phyloP scores from a whole-genome alignment of 192 early-diverging fungal species.

The Gaertneriomyces sp. region DNA sequence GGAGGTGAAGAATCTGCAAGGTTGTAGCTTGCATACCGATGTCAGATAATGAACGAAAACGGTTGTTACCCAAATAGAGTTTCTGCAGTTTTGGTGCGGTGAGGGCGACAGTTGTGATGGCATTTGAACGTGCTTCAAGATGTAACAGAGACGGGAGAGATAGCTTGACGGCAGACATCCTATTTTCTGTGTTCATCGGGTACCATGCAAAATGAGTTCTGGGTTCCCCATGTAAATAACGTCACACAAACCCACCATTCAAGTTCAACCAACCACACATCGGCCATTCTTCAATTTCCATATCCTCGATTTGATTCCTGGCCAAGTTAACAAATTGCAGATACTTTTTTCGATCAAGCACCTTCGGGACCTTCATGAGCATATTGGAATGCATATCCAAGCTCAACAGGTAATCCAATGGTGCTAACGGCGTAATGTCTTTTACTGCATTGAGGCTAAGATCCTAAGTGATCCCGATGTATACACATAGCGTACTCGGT shows the following conservation, averaged over 20 bases:
- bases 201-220: slow-evolving; percentile 10
- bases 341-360: slow-evolving; percentile 46
- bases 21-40: slow-evolving; percentile 39
- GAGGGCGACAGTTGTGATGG: slow-evolving; percentile 29
- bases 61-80: slow-evolving; percentile 45
- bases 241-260: slow-evolving; percentile 36
- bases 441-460: slow-evolving; percentile 42
- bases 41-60: slow-evolving; percentile 5
- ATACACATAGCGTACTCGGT: too few relatives aligned
- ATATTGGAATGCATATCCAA: slow-evolving; percentile 44
- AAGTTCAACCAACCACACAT: slow-evolving; percentile 48
- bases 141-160: slow-evolving; percentile 43
- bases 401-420: slow-evolving; percentile 46
- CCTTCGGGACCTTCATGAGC: slow-evolving; percentile 35
- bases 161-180: slow-evolving; percentile 23
- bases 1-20: slow-evolving; percentile 47
- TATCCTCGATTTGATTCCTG: slow-evolving; percentile 39
- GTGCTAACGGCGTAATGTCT: slow-evolving; percentile 34
- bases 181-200: slow-evolving; percentile 38
- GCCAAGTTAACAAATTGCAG: slow-evolving; percentile 49
- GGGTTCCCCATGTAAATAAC: background rate
- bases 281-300: slow-evolving; percentile 38
- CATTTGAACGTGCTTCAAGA: slow-evolving; percentile 46
- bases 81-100: slow-evolving; percentile 43
- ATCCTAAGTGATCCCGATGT: slow-evolving; percentile 24